Base-by-base conservation (phyloP, 2,329 filamentous ascomycete genomes). In the Aspergillus novofumigatus region DNA sequence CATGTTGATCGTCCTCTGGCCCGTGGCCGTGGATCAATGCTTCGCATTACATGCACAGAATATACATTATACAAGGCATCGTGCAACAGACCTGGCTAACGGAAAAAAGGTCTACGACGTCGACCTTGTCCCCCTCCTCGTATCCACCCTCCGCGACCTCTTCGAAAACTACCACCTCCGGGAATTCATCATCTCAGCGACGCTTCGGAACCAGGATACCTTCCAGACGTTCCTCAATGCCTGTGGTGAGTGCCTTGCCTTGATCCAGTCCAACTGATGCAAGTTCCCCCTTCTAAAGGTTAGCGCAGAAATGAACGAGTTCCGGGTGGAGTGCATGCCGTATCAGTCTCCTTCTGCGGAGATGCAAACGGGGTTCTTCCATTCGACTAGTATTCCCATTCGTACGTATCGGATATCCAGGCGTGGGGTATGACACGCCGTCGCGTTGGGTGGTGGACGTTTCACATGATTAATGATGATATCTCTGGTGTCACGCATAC, bases 141-240 rank as follows among this genome's bases (percentile, higher is more conserved):
- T 85, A 26, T 77, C 78, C 45, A 86, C 84, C 3, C 68, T 87
- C 53, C 72, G 76, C 41, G 76, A 82, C 60, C 78, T 87, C 41
- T 83, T 86, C 64, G 77, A 82, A 42, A 75, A 81, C 60, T 80
- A 82, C 59, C 70, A 77, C 17, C 65, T 77, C 29, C 69, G 83
- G 49, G 67, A 80, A 48, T 81, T 86, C 49, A 72, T 88, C 55
- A 82, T 88, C 59, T 80, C 84, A 3, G 81, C 83, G 14, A 84
- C 85, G 0, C 77, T 88, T 54, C 81, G 86, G 55, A 88, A 87
- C 58, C 76, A 80, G 55, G 75, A 85, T 53, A 88, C 85, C 0
- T 86, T 87, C 69, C 77, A 81, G 62, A 74, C 77, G 26, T 87
- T 88, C 65, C 67, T 80, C 62, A 72, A 79, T 56, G 80, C 80